Conservation (phyloP, 1,284 basidiomycete genomes). For the Trichosporon sp. region DNA sequence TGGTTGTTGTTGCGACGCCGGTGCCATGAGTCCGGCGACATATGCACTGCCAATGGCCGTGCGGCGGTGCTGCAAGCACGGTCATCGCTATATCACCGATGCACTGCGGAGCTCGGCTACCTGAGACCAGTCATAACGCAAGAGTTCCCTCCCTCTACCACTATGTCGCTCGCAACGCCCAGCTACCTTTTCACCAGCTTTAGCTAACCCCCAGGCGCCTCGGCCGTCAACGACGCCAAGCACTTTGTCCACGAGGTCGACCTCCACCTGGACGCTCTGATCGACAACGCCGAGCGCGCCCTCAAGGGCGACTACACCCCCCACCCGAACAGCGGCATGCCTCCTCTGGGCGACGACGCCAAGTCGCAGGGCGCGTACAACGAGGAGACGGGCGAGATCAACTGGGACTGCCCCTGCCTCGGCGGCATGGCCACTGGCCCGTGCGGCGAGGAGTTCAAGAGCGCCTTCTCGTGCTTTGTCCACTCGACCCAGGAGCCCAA, state of each 20-base stretch:
- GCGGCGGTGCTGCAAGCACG: no score
- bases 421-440: constrained; percentile 98
- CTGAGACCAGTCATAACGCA: neutral
- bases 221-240: neutral
- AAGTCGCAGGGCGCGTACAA: constrained; percentile 57
- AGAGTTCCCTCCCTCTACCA: neutral
- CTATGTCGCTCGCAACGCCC: neutral
- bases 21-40: no score
- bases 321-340: neutral
- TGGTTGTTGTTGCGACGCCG: no score
- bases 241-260: constrained; percentile 5
- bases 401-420: constrained; percentile 96
- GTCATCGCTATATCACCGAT: no score
- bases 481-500: constrained; percentile 93
- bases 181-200: no score
- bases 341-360: constrained; percentile 8
- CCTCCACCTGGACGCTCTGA: constrained; percentile 5
- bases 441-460: constrained; percentile 88
- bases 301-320: constrained; percentile 5
- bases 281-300: constrained; percentile 13
- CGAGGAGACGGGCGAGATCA: constrained; percentile 94
- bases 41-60: no score
- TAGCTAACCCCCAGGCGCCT: neutral
- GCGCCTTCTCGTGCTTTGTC: constrained; percentile 96
- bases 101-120: no score